phyloP scores from a whole-genome alignment of 257 asterid species.

The Capsicum chinense region DNA sequence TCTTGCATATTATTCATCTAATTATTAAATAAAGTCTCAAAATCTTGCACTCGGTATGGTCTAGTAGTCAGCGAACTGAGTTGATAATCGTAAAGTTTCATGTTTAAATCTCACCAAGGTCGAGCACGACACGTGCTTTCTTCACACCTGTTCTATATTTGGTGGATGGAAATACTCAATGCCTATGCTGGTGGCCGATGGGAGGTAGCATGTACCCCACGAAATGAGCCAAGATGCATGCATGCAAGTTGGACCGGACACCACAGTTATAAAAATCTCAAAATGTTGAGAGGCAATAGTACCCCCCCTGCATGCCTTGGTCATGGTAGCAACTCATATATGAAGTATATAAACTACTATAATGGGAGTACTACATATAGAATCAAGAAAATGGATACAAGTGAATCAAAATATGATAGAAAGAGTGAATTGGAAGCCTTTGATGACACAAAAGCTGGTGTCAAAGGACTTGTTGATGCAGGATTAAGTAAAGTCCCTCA shows the following conservation, averaged over 20 bases:
- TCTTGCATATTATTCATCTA: background rate
- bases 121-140: background rate
- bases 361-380: background rate
- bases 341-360: background rate
- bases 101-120: too few relatives aligned
- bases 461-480: slow-evolving; percentile 42
- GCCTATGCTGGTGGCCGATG: fast-evolving
- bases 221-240: too few relatives aligned
- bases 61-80: background rate
- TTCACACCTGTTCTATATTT: fast-evolving
- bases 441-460: slow-evolving; percentile 43
- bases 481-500: slow-evolving; percentile 37
- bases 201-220: background rate
- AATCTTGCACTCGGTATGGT: fast-evolving
- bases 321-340: background rate
- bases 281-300: background rate
- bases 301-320: background rate
- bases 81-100: fast-evolving
- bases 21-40: background rate
- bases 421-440: slow-evolving; percentile 35
- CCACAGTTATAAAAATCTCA: background rate
- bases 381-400: slow-evolving; percentile 27
- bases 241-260: background rate
- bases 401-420: slow-evolving; percentile 28
- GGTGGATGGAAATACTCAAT: fast-evolving